phyloP scores from a whole-genome alignment of 768 basidiomycete species.

The Leccinellum rugosiceps region DNA sequence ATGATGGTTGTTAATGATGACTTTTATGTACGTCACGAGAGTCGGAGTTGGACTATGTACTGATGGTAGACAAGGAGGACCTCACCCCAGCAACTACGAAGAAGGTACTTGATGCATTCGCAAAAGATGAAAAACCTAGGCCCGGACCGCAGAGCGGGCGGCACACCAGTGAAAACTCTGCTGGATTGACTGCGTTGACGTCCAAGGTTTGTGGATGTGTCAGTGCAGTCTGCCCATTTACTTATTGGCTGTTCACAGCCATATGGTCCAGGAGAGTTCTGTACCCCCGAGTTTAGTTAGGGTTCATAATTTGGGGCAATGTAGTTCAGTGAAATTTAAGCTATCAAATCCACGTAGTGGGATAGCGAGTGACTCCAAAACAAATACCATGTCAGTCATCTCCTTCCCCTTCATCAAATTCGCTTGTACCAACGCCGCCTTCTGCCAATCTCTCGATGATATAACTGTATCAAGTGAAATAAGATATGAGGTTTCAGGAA shows the following conservation, averaged over 20 bases:
- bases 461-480: slow-evolving; percentile 42
- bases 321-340: not conserved
- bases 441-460: slow-evolving; percentile 69
- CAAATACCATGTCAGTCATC: slow-evolving; percentile 55
- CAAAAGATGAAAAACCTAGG: slow-evolving; percentile 81
- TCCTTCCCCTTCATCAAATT: slow-evolving; percentile 80
- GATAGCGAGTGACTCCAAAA: not conserved
- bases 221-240: not conserved
- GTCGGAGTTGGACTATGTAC: not conserved
- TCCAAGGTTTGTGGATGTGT: slow-evolving; percentile 51
- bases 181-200: slow-evolving; percentile 78
- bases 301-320: slow-evolving; percentile 9
- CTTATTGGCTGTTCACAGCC: slow-evolving; percentile 50
- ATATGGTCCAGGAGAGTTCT: slow-evolving; percentile 90
- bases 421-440: slow-evolving; percentile 66
- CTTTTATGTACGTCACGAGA: slow-evolving; percentile 71
- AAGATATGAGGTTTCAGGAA: slow-evolving; percentile 3
- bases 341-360: not conserved
- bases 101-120: slow-evolving; percentile 75
- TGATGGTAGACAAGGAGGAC: slow-evolving; percentile 60
- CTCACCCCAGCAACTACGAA: slow-evolving; percentile 73
- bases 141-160: slow-evolving; percentile 92
- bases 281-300: slow-evolving; percentile 81
- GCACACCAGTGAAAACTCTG: slow-evolving; percentile 89
- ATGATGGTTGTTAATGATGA: slow-evolving; percentile 97